Base-by-base conservation (phyloP, 2,329 filamentous ascomycete species). In the Scedosporium aurantiacum region DNA sequence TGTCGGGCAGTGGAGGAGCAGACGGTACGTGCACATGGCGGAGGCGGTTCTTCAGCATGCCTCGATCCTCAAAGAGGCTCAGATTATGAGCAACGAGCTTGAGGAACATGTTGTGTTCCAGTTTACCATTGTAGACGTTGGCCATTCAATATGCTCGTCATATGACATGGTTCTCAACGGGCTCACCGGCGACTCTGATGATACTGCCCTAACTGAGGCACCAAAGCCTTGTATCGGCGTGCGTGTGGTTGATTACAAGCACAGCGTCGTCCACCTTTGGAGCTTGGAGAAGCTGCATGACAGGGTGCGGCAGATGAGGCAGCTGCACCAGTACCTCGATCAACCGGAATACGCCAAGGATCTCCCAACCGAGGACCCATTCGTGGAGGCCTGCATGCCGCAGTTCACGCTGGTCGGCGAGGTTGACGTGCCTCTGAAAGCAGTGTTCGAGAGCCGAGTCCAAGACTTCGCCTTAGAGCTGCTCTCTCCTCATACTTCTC, bases 81-180 rank as follows among this genome's bases (percentile, higher is more conserved):
- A 99, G 70, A 87, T 99, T 63, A 94, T 99, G 90, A 96, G 92
- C 76, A 93, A 96, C 67, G 90, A 96, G 68, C 89, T 99, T 77
- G 90, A 94, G 67, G 94, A 97, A 72, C 86, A 86, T 65, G 89
- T 97, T 7, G 87, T 93, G 21, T 97, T 99, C 71, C 94, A 99
- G 72, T 99, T 97, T 71, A 88, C 90, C 12, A 86, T 97, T 61
- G 85, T 97, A 37, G 93, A 97, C 68, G 79, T 88, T 64, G 94
- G 94, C 1, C 92, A 99, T 69, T 86, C 86, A 23, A 82, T 95
- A 66, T 92, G 89, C 67, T 99, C 94, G 2, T 96, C 92, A 0
- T 99, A 99, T 74, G 94, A 99, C 72, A 88, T 99, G 75, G 91
- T 97, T 3, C 80, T 99, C 50, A 96, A 96, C 68, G 93, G 91